A percentile compares a stretch with the other conserved stretches of the same genome.
Conservation (phyloP, 2,329 filamentous ascomycete genomes). For the Alternaria gaisen region DNA sequence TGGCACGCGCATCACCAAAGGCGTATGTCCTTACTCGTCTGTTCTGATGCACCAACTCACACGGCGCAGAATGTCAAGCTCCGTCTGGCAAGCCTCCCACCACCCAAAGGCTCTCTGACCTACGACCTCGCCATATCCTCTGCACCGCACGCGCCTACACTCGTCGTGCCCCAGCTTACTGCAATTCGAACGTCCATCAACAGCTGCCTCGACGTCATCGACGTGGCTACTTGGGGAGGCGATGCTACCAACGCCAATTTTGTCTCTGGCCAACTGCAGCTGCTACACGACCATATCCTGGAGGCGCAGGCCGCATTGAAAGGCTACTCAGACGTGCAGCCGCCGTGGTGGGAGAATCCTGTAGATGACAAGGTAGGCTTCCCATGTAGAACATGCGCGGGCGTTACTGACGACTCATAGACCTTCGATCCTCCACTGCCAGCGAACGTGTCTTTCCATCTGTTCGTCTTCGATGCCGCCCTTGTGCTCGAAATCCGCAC, state of each 20-base stretch:
- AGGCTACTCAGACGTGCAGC: constrained; percentile 61
- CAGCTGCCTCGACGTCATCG: constrained; percentile 82
- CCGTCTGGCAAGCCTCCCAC: constrained; percentile 73
- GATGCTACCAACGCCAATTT: constrained; percentile 67
- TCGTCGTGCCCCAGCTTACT: constrained; percentile 74
- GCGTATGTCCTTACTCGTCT: constrained; percentile 63
- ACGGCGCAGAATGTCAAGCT: constrained; percentile 73
- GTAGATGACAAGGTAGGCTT: constrained; percentile 65
- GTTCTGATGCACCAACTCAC: background rate
- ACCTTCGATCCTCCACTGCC: constrained; percentile 71
- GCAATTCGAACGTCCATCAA: constrained; percentile 80
- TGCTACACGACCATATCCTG: constrained; percentile 68
- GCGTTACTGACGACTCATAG: constrained; percentile 34
- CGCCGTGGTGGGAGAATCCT: constrained; percentile 65
- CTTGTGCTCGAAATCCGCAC: constrained; percentile 70
- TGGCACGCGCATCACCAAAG: constrained; percentile 90
- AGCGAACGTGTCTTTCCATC: constrained; percentile 75
- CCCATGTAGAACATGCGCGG: background rate
- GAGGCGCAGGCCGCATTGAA: constrained; percentile 68
- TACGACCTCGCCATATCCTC: constrained; percentile 63
- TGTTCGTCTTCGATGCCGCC: constrained; percentile 64
- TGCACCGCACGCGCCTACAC: constrained; percentile 63
- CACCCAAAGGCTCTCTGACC: constrained; percentile 60
- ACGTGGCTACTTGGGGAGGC: constrained; percentile 77
- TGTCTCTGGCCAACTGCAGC: constrained; percentile 65